These are phyloP conservation scores for Diaporthe capsici DNA, from an alignment of 2,329 filamentous ascomycete species.

Conservation along the genomic window DNA sequence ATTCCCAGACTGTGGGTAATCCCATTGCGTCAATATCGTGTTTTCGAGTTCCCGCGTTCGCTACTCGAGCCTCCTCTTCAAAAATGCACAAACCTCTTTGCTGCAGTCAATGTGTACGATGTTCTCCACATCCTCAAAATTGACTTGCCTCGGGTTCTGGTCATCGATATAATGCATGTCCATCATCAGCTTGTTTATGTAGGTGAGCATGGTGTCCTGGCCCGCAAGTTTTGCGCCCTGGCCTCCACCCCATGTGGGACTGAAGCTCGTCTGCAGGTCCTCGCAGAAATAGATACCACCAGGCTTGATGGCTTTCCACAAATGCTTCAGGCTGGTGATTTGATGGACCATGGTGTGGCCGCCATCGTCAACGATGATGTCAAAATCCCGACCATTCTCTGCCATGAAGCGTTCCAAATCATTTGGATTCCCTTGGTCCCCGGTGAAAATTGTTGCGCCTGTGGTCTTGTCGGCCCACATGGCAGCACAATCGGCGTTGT, in stretches of 20 bases:
- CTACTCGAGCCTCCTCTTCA: neutral
- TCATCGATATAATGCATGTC: neutral
- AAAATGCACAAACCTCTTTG: neutral
- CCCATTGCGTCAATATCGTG: no score
- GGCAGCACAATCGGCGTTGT: neutral
- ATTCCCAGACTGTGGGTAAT: no score
- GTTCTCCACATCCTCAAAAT: neutral
- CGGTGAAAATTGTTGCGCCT: neutral
- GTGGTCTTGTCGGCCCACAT: neutral
- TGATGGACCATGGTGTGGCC: neutral
- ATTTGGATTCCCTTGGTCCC: neutral
- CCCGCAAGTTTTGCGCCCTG: neutral
- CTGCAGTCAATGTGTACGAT: neutral
- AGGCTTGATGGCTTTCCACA: neutral
- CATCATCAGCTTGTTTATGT: neutral
- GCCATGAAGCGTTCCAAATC: neutral
- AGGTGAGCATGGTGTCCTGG: neutral
- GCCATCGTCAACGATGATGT: neutral
- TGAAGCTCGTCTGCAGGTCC: neutral
- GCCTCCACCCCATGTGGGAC: neutral
- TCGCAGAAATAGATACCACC: neutral
- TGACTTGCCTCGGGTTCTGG: neutral
- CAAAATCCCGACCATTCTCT: neutral
- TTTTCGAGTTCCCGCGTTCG: no score
- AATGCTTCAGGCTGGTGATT: neutral